These are phyloP conservation scores for Psilocybe azurescens DNA, from an alignment of 768 basidiomycete species.

Conservation along the genomic window DNA sequence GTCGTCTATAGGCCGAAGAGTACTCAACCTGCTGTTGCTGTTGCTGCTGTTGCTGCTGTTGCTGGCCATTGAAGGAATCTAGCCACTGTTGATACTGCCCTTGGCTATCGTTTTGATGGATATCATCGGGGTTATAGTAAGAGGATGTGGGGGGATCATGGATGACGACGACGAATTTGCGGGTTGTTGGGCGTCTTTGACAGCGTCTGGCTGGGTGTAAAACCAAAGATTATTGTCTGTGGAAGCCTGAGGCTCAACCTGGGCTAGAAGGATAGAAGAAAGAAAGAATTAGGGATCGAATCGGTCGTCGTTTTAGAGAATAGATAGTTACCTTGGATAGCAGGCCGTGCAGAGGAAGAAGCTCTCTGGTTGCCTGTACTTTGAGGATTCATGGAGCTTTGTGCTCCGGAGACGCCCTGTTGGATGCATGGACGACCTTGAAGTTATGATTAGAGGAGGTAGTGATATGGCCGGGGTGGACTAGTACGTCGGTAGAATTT, in stretches of 20 bases:
- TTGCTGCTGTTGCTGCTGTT: conserved; percentile 27
- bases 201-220: conserved; percentile 17
- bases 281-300: conserved; percentile 16
- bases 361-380: conserved; percentile 26
- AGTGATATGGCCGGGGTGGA: conserved; percentile 6
- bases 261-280: conserved; percentile 12
- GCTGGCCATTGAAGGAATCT: conserved; percentile 31
- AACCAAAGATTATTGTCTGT: conserved; percentile 25
- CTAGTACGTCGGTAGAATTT: conserved; percentile 31
- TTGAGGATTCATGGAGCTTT: conserved; percentile 29
- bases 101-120: conserved; percentile 31
- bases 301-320: conserved; percentile 2
- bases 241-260: conserved; percentile 2
- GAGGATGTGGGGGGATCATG: conserved; percentile 64
- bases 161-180: conserved; percentile 32
- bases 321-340: conserved; percentile 28
- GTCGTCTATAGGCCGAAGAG: conserved; percentile 24
- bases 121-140: conserved; percentile 55
- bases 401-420: conserved; percentile 35
- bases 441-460: conserved; percentile 19
- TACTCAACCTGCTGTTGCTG: conserved; percentile 25
- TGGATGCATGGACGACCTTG: conserved; percentile 36
- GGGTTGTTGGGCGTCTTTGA: conserved; percentile 18
- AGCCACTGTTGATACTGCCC: conserved; percentile 49
- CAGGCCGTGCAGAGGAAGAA: conserved; percentile 25